These are phyloP conservation scores for Aspergillus arachidicola DNA, from an alignment of 2,329 filamentous ascomycete genomes.

Conservation along the genomic window DNA sequence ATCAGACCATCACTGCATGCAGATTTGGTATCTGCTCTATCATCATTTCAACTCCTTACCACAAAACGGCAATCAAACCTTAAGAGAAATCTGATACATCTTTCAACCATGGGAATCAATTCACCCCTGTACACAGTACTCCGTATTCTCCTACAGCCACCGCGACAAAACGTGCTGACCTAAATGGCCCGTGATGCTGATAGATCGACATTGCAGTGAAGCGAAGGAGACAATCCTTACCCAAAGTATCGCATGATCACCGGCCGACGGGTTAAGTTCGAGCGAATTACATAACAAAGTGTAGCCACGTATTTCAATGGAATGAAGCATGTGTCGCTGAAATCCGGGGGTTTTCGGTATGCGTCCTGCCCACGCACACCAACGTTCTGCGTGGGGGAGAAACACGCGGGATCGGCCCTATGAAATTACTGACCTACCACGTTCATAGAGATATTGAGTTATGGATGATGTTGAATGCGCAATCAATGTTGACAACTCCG, in stretches of 20 bases:
- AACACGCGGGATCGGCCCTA: conserved; percentile 13
- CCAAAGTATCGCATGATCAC: conserved; percentile 12
- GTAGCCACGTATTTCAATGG: background rate
- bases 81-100: conserved; percentile 1
- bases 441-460: background rate
- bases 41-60: background rate
- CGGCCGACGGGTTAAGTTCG: background rate
- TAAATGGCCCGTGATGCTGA: conserved; percentile 10
- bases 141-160: background rate
- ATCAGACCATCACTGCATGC: conserved; percentile 5
- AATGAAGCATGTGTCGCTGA: conserved; percentile 6
- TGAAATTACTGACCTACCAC: background rate
- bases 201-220: conserved; percentile 19
- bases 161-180: background rate
- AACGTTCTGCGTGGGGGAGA: background rate
- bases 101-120: background rate
- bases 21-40: conserved; percentile 1
- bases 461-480: background rate
- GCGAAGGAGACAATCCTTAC: conserved; percentile 13
- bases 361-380: conserved; percentile 12
- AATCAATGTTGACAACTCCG: background rate
- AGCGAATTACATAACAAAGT: conserved; percentile 12
- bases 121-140: background rate
- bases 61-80: background rate
- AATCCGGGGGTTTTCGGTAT: conserved; percentile 20